Conservation (phyloP, 805 yeast genomes). For the Ogataea polymorpha region DNA sequence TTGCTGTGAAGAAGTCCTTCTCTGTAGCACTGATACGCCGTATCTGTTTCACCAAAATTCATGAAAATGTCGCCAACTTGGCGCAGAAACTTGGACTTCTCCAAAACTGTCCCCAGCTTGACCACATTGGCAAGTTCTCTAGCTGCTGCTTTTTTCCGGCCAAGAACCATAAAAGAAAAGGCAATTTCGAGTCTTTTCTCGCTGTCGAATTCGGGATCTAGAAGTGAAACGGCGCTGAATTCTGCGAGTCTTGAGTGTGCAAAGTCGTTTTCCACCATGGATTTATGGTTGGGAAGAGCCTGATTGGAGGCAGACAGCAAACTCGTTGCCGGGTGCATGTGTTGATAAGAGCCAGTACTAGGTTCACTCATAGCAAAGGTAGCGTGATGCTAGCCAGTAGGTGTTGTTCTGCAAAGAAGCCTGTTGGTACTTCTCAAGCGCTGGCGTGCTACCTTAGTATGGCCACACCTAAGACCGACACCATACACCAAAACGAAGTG, state of each 20-base stretch:
- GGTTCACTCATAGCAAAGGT: slow-evolving; percentile 16
- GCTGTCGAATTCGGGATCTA: slow-evolving; percentile 13
- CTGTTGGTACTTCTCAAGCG: slow-evolving; percentile 3
- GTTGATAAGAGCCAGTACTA: slow-evolving; percentile 16
- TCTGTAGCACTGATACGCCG: slow-evolving; percentile 16
- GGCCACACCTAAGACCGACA: slow-evolving; percentile 3
- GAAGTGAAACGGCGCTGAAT: slow-evolving; percentile 7
- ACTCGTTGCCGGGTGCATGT: slow-evolving; percentile 19
- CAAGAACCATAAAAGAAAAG: slow-evolving; percentile 18
- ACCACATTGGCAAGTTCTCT: slow-evolving; percentile 19
- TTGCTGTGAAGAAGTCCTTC: slow-evolving; percentile 18
- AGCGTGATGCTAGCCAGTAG: slow-evolving; percentile 10
- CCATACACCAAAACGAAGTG: neutral
- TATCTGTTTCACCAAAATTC: slow-evolving; percentile 12
- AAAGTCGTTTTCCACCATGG: slow-evolving; percentile 16
- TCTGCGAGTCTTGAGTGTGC: slow-evolving; percentile 12
- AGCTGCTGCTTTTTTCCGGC: slow-evolving; percentile 17
- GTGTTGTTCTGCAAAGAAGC: slow-evolving; percentile 7
- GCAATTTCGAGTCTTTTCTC: slow-evolving; percentile 14
- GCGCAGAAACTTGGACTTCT: slow-evolving; percentile 12
- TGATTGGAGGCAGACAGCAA: slow-evolving; percentile 20
- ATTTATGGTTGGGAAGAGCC: slow-evolving; percentile 12
- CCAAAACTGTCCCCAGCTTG: slow-evolving; percentile 12
- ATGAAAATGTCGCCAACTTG: slow-evolving; percentile 17
- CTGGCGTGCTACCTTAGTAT: neutral